Percentiles rank a stretch among this genome's conserved stretches.
phyloP scores from a whole-genome alignment of 2,329 filamentous ascomycete species.

The Colletotrichum viniferum region DNA sequence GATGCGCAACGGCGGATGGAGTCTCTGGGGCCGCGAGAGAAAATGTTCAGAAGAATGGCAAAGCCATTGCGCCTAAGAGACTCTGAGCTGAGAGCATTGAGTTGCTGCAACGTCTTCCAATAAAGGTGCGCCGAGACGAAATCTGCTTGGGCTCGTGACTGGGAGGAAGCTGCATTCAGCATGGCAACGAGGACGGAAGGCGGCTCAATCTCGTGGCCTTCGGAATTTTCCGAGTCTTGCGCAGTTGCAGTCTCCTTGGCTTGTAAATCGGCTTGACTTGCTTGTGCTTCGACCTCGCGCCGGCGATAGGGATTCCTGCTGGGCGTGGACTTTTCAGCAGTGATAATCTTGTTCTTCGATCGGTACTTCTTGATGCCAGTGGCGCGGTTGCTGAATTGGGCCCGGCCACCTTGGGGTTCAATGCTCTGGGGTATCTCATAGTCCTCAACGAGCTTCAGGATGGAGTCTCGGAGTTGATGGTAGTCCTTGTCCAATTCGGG shows the following conservation, averaged over 20 bases:
- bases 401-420: conserved; percentile 61
- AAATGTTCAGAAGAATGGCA: conserved; percentile 74
- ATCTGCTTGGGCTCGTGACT: conserved; percentile 79
- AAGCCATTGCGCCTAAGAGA: conserved; percentile 72
- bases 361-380: conserved; percentile 64
- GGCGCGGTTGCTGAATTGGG: conserved; percentile 74
- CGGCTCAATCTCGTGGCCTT: conserved; percentile 7
- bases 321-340: conserved; percentile 52
- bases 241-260: conserved; percentile 7
- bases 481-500: conserved; percentile 79
- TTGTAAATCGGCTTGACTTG: neutral
- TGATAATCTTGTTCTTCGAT: conserved; percentile 63
- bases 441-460: conserved; percentile 80
- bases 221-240: conserved; percentile 19
- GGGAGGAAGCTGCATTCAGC: conserved; percentile 76
- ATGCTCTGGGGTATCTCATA: conserved; percentile 77
- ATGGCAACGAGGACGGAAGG: conserved; percentile 67
- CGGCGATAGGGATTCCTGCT: conserved; percentile 65
- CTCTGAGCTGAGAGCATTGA: conserved; percentile 65
- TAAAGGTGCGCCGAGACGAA: conserved; percentile 86
- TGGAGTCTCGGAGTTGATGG: conserved; percentile 79
- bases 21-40: conserved; percentile 73
- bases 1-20: conserved; percentile 72
- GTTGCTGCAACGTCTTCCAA: conserved; percentile 80
- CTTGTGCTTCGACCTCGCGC: conserved; percentile 21